phyloP scores from a whole-genome alignment of 139 green algal genomes.

The Micractinium sp. region DNA sequence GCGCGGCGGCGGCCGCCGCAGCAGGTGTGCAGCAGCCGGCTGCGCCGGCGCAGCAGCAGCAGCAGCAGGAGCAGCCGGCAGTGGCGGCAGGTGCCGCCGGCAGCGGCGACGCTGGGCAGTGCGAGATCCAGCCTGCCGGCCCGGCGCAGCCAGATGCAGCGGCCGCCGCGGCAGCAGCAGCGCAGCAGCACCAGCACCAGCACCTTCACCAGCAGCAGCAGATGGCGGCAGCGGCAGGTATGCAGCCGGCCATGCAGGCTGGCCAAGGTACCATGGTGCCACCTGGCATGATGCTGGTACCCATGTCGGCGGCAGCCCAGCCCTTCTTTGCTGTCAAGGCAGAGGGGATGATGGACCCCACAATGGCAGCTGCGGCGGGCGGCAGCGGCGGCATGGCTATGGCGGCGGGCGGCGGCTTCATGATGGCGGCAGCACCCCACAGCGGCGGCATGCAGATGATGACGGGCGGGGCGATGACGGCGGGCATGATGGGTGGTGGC shows the following conservation, averaged over 20 bases:
- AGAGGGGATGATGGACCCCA: background rate
- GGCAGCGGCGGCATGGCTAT: constrained; percentile 7
- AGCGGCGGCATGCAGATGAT: background rate
- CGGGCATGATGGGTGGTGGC: background rate
- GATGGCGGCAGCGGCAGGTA: background rate
- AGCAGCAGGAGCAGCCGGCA: constrained; percentile 2
- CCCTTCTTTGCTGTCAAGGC: background rate
- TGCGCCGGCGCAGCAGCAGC: background rate
- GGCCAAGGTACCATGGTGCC: background rate
- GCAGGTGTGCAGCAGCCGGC: background rate
- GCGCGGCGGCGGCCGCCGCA: background rate
- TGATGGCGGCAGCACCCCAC: background rate
- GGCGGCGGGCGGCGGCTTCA: background rate
- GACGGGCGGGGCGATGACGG: background rate
- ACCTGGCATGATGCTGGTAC: constrained; percentile 31
- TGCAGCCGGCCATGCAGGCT: background rate
- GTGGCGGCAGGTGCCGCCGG: background rate
- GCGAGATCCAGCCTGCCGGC: background rate
- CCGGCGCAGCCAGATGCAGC: background rate
- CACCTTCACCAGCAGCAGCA: background rate
- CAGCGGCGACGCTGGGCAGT: background rate
- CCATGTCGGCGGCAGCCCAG: background rate
- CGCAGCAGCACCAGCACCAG: background rate
- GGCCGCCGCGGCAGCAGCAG: background rate
- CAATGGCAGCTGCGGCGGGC: background rate